Conservation (phyloP, 495 filamentous ascomycete genomes). For the Clohesyomyces aquaticus region DNA sequence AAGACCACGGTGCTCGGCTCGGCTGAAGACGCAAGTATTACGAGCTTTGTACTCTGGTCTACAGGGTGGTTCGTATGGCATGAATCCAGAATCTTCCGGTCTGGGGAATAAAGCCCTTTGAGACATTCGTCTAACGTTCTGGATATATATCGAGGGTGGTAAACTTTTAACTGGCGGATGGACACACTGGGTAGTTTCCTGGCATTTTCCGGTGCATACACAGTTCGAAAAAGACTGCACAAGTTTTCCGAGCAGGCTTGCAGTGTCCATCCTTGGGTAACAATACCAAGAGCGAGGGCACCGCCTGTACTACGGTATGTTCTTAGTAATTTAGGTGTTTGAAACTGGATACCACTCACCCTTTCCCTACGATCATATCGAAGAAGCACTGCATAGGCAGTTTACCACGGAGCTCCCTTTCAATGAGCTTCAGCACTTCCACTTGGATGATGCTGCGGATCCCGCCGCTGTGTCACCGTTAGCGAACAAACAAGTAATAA, state of each 20-base stretch:
- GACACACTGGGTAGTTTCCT: constrained; percentile 13
- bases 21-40: constrained; percentile 19
- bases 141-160: constrained; percentile 19
- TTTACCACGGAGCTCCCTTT: constrained; percentile 26
- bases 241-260: constrained; percentile 19
- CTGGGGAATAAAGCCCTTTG: constrained; percentile 2
- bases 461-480: constrained; percentile 22
- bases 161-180: constrained; percentile 3
- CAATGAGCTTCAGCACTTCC: constrained; percentile 24
- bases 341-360: constrained; percentile 6
- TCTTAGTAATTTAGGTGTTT: not conserved
- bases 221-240: constrained; percentile 7
- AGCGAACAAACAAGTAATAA: not conserved
- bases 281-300: constrained; percentile 25
- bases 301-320: constrained; percentile 20
- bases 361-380: constrained; percentile 35
- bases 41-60: constrained; percentile 15
- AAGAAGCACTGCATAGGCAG: constrained; percentile 32
- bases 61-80: constrained; percentile 13
- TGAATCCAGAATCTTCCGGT: constrained; percentile 18
- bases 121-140: constrained; percentile 19
- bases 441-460: constrained; percentile 31
- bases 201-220: constrained; percentile 1
- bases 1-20: constrained; percentile 20
- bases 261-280: constrained; percentile 14